phyloP scores from a whole-genome alignment of 352 stramenopile species.

The Globisporangium barbulae region DNA sequence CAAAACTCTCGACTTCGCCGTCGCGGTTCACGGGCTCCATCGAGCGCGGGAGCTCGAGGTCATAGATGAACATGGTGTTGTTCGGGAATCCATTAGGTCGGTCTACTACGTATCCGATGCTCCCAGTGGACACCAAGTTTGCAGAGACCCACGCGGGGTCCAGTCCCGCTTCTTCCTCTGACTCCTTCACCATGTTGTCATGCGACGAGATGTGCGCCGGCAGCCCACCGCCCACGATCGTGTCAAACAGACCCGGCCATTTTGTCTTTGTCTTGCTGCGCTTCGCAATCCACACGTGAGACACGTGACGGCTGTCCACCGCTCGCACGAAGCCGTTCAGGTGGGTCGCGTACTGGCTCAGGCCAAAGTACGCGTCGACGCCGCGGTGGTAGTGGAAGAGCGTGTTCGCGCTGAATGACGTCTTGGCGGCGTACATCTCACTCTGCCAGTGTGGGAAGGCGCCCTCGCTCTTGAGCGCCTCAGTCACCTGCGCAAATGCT shows the following conservation, averaged over 20 bases:
- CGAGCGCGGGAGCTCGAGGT: slow-evolving; percentile 44
- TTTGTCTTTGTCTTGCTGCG: slow-evolving; percentile 47
- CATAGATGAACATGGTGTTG: slow-evolving; percentile 72
- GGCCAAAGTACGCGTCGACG: slow-evolving; percentile 53
- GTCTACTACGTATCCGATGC: slow-evolving; percentile 54
- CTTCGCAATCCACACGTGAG: slow-evolving; percentile 60
- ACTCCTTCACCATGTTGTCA: slow-evolving; percentile 78
- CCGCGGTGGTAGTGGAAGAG: slow-evolving; percentile 69
- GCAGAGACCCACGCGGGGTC: slow-evolving; percentile 29
- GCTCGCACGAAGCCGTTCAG: slow-evolving; percentile 64
- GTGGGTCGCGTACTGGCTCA: slow-evolving; percentile 66
- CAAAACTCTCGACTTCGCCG: slow-evolving; percentile 62
- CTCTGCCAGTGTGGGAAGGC: slow-evolving; percentile 55
- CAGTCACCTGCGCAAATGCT: slow-evolving; percentile 47
- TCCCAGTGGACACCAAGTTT: slow-evolving; percentile 37
- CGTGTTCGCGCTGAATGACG: slow-evolving; percentile 34
- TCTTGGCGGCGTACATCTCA: slow-evolving; percentile 60
- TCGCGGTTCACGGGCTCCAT: slow-evolving; percentile 46
- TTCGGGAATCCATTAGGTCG: slow-evolving; percentile 54
- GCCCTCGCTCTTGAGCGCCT: slow-evolving; percentile 38
- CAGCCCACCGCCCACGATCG: slow-evolving; percentile 59
- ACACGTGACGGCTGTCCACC: slow-evolving; percentile 18
- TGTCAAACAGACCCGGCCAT: slow-evolving; percentile 53
- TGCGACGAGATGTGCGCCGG: slow-evolving; percentile 40
- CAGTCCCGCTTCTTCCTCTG: slow-evolving; percentile 57